Percentiles rank a stretch among this genome's conserved stretches.
These are phyloP conservation scores for Pseudocercospora eumusae DNA, from an alignment of 2,329 filamentous ascomycete species.

Conservation along the genomic window DNA sequence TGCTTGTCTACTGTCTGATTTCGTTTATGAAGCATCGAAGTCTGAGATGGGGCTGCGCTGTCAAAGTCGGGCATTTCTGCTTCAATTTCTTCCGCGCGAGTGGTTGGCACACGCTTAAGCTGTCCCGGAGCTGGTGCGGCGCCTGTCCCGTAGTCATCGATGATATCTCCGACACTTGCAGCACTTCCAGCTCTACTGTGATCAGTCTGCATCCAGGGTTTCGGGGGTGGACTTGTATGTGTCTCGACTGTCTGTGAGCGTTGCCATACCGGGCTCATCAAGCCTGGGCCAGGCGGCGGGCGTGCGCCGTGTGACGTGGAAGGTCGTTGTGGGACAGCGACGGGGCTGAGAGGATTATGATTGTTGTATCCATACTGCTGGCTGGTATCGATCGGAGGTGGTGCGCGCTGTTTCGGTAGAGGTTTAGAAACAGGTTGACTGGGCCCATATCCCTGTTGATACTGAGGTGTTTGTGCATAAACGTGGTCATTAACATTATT, in stretches of 20 bases:
- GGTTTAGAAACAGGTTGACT: slow-evolving; percentile 7
- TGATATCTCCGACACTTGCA: slow-evolving; percentile 24
- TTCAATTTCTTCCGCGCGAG: slow-evolving; percentile 49
- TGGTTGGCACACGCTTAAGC: slow-evolving; percentile 24
- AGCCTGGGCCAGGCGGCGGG: slow-evolving; percentile 14
- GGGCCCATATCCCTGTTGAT: slow-evolving; percentile 22
- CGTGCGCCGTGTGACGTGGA: slow-evolving; percentile 24
- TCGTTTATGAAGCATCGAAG: slow-evolving; percentile 35
- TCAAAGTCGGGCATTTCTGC: slow-evolving; percentile 67
- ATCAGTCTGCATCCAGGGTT: slow-evolving; percentile 21
- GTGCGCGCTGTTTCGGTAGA: slow-evolving; percentile 17
- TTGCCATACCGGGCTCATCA: slow-evolving; percentile 21
- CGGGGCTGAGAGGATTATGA: slow-evolving; percentile 29
- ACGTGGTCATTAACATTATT: slow-evolving; percentile 15
- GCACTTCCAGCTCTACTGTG: slow-evolving; percentile 18
- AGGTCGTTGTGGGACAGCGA: slow-evolving; percentile 23
- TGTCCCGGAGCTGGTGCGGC: slow-evolving; percentile 18
- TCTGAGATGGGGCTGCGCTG: slow-evolving; percentile 42
- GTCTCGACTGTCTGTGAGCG: slow-evolving; percentile 15
- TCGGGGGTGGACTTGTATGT: slow-evolving; percentile 13
- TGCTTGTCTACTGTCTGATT: slow-evolving; percentile 37
- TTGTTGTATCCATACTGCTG: slow-evolving; percentile 20
- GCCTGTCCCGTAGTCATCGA: slow-evolving; percentile 27
- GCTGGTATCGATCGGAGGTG: slow-evolving; percentile 23
- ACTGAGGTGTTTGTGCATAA: slow-evolving; percentile 12